Evolutionary conservation across 345 rosid genomes (phyloP), one percentile per base, ranked within the genome.

Genomic region (Psidium friedrichsthalianum): DNA sequence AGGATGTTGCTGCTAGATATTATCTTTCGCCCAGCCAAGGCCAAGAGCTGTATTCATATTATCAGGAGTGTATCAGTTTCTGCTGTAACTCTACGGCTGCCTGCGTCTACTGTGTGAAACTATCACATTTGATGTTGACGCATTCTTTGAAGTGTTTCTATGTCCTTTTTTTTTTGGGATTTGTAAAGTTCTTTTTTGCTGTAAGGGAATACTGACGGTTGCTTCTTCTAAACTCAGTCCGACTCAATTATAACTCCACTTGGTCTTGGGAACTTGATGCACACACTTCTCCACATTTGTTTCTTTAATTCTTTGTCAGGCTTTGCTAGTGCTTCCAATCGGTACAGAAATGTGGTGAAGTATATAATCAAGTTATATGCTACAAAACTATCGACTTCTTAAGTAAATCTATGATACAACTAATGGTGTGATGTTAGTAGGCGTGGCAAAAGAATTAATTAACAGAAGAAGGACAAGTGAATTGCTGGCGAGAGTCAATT

Each of bases 1-100:
- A 98, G 99, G 99, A 96, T 83, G 92, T 98, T 88, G 98, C 96
- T 53, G 92, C 94, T 21, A 98, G 90, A 85, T 98, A 85, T 84
- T 96, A 89, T 89, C 95, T 18, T 96, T 98, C 85, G 88, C 99
- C 15, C 98, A 94, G 85, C 98, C 94, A 86, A 91, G 99, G 90
- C 95, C 98, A 52, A 94, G 99, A 86, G 99, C 96, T 88, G 87
- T 96, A 25, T 95, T 98, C 92, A 87, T 98, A 89, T 91, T 98
- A 94, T 96, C 99, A 51, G 99, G 85, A 90, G 93, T 51, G 99
- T 85, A 86, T n/a, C 98, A 58, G 93, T 96, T 86, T 96, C 99
- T 82, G 93, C 93, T 59, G 98, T 96, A 83, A 95, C 98, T 40
- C 91, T 96, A 15, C 94, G 94, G 29, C 95, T 94, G 89, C 95